Conservation (phyloP, 2,329 filamentous ascomycete genomes). For the Sclerotinia subarctica region DNA sequence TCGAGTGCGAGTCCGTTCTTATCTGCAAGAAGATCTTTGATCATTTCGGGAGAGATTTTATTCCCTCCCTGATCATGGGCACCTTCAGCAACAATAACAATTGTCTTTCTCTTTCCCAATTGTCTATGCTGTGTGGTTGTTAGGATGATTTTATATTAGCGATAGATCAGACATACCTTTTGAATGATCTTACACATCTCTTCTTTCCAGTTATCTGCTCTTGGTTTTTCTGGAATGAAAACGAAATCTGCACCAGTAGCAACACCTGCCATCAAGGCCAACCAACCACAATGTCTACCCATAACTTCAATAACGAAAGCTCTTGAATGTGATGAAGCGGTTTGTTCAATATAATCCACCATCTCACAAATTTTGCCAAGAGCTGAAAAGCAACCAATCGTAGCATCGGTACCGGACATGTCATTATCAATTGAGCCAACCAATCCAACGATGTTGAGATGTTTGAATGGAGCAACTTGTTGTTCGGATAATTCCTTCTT, state of each 20-base stretch:
- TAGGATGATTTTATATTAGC: conserved; percentile 3
- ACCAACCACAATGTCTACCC: conserved; percentile 96
- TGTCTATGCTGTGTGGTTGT: conserved; percentile 63
- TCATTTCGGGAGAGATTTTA: conserved; percentile 75
- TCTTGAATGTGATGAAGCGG: conserved; percentile 87
- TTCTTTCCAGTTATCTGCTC: conserved; percentile 79
- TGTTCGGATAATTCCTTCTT: conserved; percentile 66
- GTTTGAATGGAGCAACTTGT: conserved; percentile 72
- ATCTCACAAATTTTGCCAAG: conserved; percentile 90
- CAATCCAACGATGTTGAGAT: conserved; percentile 93
- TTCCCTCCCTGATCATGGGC: conserved; percentile 80
- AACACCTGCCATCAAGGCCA: conserved; percentile 93
- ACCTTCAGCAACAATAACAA: conserved; percentile 95
- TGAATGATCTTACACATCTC: conserved; percentile 80
- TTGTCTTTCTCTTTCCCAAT: conserved; percentile 93
- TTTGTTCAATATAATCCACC: conserved; percentile 95
- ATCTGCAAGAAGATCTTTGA: conserved; percentile 84
- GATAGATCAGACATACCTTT: conserved; percentile 49
- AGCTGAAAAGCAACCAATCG: conserved; percentile 94
- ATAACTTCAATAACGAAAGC: conserved; percentile 99
- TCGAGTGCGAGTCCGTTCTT: conserved; percentile 76
- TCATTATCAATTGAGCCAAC: conserved; percentile 99
- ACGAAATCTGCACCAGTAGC: conserved; percentile 94
- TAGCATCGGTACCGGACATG: conserved; percentile 93
- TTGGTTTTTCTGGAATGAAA: conserved; percentile 94